Base-by-base conservation (phyloP, 2,329 filamentous ascomycete genomes). In the Ophioceras dolichostomum region DNA sequence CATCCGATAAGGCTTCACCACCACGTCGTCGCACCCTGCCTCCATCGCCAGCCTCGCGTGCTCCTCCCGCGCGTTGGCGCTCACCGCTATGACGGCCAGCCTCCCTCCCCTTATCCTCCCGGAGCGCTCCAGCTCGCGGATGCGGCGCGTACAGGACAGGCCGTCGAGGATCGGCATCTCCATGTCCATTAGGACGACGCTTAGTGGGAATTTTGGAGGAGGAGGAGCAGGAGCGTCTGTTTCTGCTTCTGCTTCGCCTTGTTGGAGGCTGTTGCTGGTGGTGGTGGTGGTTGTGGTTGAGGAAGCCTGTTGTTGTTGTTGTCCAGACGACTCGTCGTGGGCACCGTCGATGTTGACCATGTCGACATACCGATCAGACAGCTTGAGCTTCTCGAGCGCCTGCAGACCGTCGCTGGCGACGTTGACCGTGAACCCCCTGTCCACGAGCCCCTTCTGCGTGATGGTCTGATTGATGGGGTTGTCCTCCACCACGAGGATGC, bases 161-260 rank as follows among this genome's bases (percentile, higher is more conserved):
- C 81, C 81, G 46, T 84, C 78, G 64, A 81, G 79, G 13, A 83
- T 59, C 2, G 80, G 80, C 80, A 85, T 84, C 50, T 84, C 78
- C 46, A 83, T 75, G 47, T 85, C 81, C 80, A 85, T 85, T 16
- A 85, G 61, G 14, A 85, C 72, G 4, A 83, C 62, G 35, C 71
- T 71, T 18, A 80, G 57, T 1, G 62, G 58, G 19, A 65, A 59
- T 4, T 16, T 21, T 16, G 41, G 44, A 13, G 31, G 34, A 24
- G 32, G 22, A n/a, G n/a, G n/a, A n/a, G n/a, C n/a, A n/a, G n/a
- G n/a, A n/a, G n/a, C n/a, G n/a, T n/a, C n/a, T n/a, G n/a, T n/a
- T n/a, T n/a, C n/a, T n/a, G n/a, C n/a, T n/a, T n/a, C n/a, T n/a
- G n/a, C n/a, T n/a, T n/a, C n/a, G n/a, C n/a, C n/a, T n/a, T n/a